phyloP scores from a whole-genome alignment of 495 filamentous ascomycete species.

The Annulohypoxylon bovei region DNA sequence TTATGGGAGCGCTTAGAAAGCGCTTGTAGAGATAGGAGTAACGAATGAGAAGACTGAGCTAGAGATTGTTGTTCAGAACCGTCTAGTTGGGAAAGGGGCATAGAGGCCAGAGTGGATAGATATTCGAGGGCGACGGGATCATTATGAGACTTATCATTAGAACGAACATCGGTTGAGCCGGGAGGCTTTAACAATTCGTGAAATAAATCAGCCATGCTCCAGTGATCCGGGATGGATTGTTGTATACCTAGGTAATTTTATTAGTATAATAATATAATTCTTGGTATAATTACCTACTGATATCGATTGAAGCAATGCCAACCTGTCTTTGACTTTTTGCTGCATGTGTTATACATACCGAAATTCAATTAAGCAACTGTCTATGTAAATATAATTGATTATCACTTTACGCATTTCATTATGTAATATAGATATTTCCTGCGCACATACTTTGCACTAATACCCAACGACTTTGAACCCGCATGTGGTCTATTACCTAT shows the following conservation, averaged over 20 bases:
- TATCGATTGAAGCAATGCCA: neutral
- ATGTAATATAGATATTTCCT: no score
- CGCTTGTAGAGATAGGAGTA: constrained; percentile 85
- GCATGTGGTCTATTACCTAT: constrained; percentile 24
- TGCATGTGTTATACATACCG: no score
- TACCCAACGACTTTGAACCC: constrained; percentile 15
- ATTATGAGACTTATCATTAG: constrained; percentile 65
- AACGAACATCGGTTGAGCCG: constrained; percentile 16
- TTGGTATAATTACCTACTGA: no score
- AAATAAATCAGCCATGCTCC: constrained; percentile 72
- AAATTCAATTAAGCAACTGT: no score
- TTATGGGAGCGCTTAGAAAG: constrained; percentile 94
- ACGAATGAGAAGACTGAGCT: constrained; percentile 79
- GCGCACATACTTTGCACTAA: no score
- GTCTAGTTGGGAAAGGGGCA: constrained; percentile 76
- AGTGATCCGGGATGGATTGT: neutral
- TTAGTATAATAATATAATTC: no score
- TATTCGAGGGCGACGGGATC: constrained; percentile 83
- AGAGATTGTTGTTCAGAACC: constrained; percentile 82
- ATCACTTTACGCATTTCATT: neutral
- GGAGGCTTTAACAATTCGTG: constrained; percentile 70
- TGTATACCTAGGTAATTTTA: no score
- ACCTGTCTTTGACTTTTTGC: neutral
- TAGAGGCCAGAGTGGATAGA: constrained; percentile 80
- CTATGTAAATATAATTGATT: neutral